Evolutionary conservation across 768 basidiomycete genomes (phyloP), one percentile per base, ranked within the genome.

Genomic region (Psilocybe cubensis): DNA sequence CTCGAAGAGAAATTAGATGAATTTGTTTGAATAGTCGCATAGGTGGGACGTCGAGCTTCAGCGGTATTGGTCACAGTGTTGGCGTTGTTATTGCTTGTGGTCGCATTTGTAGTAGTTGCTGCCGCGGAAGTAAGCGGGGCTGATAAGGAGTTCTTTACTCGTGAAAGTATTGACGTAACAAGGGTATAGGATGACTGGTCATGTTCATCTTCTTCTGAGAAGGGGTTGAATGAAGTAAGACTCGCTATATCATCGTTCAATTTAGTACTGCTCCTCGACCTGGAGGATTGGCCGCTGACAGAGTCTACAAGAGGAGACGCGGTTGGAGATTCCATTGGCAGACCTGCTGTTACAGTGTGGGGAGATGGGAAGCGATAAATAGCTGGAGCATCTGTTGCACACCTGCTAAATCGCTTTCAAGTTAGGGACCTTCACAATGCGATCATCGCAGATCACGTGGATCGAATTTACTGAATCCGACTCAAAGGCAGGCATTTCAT

Each of bases 141-240:
- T 31, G 89, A 79, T 18, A 94, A 80, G 5, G 89, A 88, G 65
- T 82, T 93, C 77, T 89, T 92, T 79, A 95, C 83, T 61, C 87
- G 85, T 28, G 87, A 91, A 54, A 94, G 82, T 24, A 95, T 76
- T 20, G 89, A 91, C 0, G 91, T 86, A 56, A 94, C 88, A 53
- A 94, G 78, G 6, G 91, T 87, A 69, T 92, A 93, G 14, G 91
- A 93, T 7, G 91, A 89, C 64, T 91, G 88, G 62, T 94, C 92
- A 68, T 92, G 84, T 72, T 94, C 93, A 68, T 94, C 92, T 69
- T 95, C 94, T 68, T 93, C 91, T n/a, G 90, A 86, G 76, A 94
- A 95, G 5, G 92, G 92, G 69, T 94, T 94, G 79, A 90, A 93
- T 48, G 91, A 91, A 25, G 94, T 95, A 55, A 95, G 74, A 66